Conservation (phyloP, 1,284 basidiomycete genomes). For the Rugosomyces carneus region DNA sequence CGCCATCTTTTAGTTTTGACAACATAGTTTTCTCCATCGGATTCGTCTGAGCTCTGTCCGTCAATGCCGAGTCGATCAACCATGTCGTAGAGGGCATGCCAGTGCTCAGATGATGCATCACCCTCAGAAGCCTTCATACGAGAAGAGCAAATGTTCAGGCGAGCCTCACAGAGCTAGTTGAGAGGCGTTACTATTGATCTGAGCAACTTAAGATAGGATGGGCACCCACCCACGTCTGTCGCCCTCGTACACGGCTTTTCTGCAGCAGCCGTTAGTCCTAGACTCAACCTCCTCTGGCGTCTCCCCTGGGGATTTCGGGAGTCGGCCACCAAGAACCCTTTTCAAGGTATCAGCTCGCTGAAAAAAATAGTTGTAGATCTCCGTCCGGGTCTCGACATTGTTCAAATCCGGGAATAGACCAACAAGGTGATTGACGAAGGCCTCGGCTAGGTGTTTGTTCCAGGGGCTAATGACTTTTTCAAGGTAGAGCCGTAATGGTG, state of each 20-base stretch:
- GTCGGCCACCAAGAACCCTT: not conserved
- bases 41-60: constrained; percentile 11
- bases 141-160: not conserved
- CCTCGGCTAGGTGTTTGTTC: not conserved
- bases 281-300: not conserved
- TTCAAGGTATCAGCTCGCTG: not conserved
- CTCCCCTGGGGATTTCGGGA: not conserved
- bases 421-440: not conserved
- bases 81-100: not conserved
- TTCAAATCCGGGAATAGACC: not conserved
- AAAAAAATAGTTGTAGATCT: not conserved
- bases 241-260: not conserved
- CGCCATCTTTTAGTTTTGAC: constrained; percentile 6
- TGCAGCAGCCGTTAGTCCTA: not conserved
- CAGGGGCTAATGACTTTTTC: not conserved
- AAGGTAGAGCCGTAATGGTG: not conserved
- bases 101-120: no score
- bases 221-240: not conserved
- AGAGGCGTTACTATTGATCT: not conserved
- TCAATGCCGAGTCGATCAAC: constrained; percentile 4
- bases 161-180: not conserved
- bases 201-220: not conserved
- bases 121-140: not conserved
- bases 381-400: not conserved
- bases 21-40: constrained; percentile 17